Evolutionary conservation across 1,139 yeast species (phyloP).

Genomic region (Pichia sp.): DNA sequence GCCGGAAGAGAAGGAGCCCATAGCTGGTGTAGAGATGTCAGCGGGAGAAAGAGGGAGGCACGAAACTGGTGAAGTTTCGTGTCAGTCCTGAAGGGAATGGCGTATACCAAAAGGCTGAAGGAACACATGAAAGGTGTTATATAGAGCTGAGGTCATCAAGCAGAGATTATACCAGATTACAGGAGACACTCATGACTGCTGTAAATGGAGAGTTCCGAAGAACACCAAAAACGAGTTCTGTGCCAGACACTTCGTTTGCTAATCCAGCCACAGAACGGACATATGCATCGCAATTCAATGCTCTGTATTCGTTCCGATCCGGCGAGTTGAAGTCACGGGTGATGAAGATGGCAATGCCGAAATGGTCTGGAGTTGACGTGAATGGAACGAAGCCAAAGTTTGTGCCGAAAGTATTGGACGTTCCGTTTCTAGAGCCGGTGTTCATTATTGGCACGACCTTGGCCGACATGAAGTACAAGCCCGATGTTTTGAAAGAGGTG

Average conservation of each 20-base stretch:
- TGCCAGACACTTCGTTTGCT: conserved; percentile 11
- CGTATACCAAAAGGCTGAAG: neutral
- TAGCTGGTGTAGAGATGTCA: neutral
- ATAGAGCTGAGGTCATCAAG: neutral
- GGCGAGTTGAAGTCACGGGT: conserved; percentile 52
- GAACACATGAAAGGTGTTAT: neutral
- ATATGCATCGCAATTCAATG: conserved; percentile 69
- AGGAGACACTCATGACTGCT: conserved; percentile 2
- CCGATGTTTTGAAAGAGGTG: conserved; percentile 80
- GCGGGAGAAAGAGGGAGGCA: neutral
- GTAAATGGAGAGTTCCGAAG: conserved; percentile 1
- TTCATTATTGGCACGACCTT: conserved; percentile 93
- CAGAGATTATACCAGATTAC: no score
- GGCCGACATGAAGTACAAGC: conserved; percentile 78
- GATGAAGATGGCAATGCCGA: conserved; percentile 41
- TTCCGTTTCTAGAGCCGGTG: conserved; percentile 61
- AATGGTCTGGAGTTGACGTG: conserved; percentile 50
- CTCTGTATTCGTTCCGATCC: conserved; percentile 66
- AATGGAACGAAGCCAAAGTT: conserved; percentile 37
- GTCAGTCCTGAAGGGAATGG: neutral
- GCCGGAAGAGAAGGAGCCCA: neutral
- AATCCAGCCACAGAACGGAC: conserved; percentile 34
- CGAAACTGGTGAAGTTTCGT: neutral
- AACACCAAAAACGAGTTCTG: neutral
- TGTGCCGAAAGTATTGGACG: conserved; percentile 71